Conservation (phyloP, 305 asterid species). For the Solanum hybrid region DNA sequence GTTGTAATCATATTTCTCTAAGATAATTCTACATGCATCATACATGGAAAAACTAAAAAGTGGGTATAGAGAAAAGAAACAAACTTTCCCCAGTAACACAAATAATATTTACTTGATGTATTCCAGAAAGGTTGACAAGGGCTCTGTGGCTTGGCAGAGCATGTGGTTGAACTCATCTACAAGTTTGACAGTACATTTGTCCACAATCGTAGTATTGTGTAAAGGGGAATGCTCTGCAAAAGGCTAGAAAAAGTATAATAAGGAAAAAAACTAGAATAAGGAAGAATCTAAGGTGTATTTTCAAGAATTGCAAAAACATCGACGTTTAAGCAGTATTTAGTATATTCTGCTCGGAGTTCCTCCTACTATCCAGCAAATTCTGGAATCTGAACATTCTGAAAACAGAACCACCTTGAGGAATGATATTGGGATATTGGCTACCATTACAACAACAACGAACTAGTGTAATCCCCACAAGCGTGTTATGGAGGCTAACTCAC, state of each 20-base stretch:
- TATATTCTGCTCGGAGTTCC: background rate
- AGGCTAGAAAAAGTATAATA: background rate
- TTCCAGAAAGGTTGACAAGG: no score
- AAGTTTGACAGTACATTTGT: no score
- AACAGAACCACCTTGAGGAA: background rate
- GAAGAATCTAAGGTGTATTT: background rate
- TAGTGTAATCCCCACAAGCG: background rate
- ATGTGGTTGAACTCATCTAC: no score
- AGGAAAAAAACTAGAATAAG: background rate
- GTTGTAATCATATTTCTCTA: no score
- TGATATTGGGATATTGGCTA: background rate
- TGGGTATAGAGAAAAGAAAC: no score
- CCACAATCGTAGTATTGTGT: no score
- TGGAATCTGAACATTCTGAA: background rate
- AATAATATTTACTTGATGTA: no score
- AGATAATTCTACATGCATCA: no score
- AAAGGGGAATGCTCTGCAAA: constrained; percentile 81
- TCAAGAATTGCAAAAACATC: background rate
- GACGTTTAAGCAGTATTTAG: background rate
- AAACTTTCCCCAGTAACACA: no score
- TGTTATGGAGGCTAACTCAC: no score
- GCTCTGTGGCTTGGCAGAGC: no score
- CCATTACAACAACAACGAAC: background rate
- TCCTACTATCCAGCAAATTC: background rate
- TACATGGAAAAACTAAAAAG: no score